Evolutionary conservation across 805 yeast genomes (phyloP), one percentile per base, ranked within the genome.

Genomic region (Suhomyces sp.): DNA sequence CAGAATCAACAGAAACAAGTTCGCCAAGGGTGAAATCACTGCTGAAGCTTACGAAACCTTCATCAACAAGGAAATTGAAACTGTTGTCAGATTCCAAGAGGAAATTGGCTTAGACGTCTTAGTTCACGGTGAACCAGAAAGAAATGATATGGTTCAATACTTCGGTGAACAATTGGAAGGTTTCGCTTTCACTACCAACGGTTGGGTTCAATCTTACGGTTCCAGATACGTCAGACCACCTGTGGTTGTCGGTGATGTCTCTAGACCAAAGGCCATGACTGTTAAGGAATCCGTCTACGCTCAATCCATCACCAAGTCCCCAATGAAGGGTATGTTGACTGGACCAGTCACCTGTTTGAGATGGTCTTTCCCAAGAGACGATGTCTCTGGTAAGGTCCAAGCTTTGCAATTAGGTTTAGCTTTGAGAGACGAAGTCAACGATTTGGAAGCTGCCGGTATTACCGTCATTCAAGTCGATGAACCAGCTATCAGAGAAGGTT

Each of bases 361-460:
- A 82, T 93, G 98, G 98, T 93, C 98, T 57, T 93, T 93, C 97
- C 98, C 98, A 77, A 88, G 98, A 84, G 91, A 90, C 67, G 98
- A 93, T 62, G 84, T 91, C 54, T 76, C 95, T 47, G 90, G 85
- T 74, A 79, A 85, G 76, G 78, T 80, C 53, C 98, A 93, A 78
- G 88, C 97, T 55, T 79, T 85, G 68, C 98, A 93, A 80, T 83
- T 93, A 65, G 95, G 95, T 66, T 77, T 93, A 62, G 98, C 98
- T 56, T 79, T 93, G 65, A 88, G 98, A 77, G 98, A 93, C 61
- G 98, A 93, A 80, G 98, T 93, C 58, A 77, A 83, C 63, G 98
- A 93, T 69, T 86, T 93, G 68, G 98, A 93, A 79, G 84, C 87
- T 58, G 98, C 98, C 48, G 98, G 98, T 72, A 88, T 93, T 61